Evolutionary conservation across 805 yeast species (phyloP), one percentile per base, ranked within the genome.

Genomic region (Cyberlindnera japonica): DNA sequence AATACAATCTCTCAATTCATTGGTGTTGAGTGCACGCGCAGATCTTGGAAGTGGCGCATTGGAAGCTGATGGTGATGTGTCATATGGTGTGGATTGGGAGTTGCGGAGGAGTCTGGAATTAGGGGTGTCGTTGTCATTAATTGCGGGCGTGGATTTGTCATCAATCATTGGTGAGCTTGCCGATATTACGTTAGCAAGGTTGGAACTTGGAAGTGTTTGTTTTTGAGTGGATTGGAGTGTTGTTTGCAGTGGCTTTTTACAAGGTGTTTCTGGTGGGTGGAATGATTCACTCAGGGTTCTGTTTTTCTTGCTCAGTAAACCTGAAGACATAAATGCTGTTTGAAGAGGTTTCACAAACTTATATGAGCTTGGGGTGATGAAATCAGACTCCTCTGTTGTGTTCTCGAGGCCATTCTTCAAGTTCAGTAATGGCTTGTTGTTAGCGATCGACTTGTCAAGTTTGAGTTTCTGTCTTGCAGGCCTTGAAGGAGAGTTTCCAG

Each of bases 281-380:
- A 67, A 59, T 8, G 62, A 43, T 33, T 49, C 58, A 41, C 38
- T 61, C 56, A 59, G 52, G 58, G 67, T 65, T 61, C 61, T 62
- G 33, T 79, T 66, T 62, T 83, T 68, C 58, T 80, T 80, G 27
- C 83, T 77, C 44, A 81, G 61, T 25, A 87, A 64, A 0, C 96
- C 96, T 0, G 85, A 66, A 3, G 90, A 75, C 58, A 77, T 72
- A 61, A 87, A 87, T 13, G 93, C 95, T 0, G 90, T 81, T 58
- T 86, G 95, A 28, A 87, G 69, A 3, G 96, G 96, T 56, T 83
- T 84, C 17, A 84, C 93, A 35, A 78, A 75, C 48, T 78, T 75
- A 61, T 81, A 85, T 13, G 74, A 67, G 28, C 72, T 77, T 2
- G 83, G 80, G 0, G 81, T 73, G 24, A 61, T 53, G 41, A 65